Evolutionary conservation across 768 basidiomycete genomes (phyloP), one percentile per base, ranked within the genome.

Genomic region (Suillus subaureus): DNA sequence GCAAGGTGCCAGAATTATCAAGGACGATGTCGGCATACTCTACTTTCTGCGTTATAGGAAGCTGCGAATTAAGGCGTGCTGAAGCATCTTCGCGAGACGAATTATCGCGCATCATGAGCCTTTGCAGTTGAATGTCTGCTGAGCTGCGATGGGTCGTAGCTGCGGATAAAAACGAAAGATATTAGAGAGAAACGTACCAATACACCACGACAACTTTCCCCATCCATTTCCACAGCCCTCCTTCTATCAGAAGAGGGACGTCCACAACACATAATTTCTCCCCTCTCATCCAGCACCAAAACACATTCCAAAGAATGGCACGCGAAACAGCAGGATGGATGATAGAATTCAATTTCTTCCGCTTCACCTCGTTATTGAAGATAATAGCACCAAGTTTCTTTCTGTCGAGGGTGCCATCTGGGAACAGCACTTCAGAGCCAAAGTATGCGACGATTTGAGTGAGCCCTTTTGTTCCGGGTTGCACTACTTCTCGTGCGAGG

Each of bases 201-300:
- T 94, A 96, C 6, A 97, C 96, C 12, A 99, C 89, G 4, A 96
- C 83, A 28, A 98, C 88, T 67, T 85, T 84, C 4, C 89, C 95
- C 54, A 96, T 91, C 84, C 86, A 91, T 72, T 84, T 87, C 87
- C 90, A 94, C 43, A 98, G 73, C 2, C 90, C 90, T 0, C 92
- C 89, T 75, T 99, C 97, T 64, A 99, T 90, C 64, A 99, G 80
- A 61, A 99, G 78, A 39, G 97, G 97, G 6, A 97, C 92, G 75
- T 99, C 97, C 69, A 99, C 77, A 3, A 98, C 83, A 67, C 91
- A 93, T 45, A 91, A 81, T 73, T 85, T 89, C 71, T 93, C 81
- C 8, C 97, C 97, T 47, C 78, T 79, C 55, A 94, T 57, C 94
- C 96, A 99, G 64, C 81, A 80, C 64, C 80, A 79, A 60, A 94